phyloP scores from a whole-genome alignment of 2,329 filamentous ascomycete genomes.

The Ambrosiella xylebori region DNA sequence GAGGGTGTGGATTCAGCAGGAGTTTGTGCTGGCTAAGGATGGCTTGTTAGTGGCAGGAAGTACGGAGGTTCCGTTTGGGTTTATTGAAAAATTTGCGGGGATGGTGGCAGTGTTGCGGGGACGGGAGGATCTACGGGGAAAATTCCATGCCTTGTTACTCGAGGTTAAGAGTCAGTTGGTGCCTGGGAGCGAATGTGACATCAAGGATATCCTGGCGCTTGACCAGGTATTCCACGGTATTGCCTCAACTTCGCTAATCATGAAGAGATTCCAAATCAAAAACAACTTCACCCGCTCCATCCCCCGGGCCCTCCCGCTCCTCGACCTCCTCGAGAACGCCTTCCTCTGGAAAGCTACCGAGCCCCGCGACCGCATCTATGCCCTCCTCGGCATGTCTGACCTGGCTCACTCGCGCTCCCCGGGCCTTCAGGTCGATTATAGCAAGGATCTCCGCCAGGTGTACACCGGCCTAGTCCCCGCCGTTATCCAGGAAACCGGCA shows the following conservation, averaged over 20 bases:
- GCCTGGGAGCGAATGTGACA: background rate
- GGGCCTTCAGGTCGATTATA: slow-evolving; percentile 3
- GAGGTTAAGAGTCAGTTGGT: background rate
- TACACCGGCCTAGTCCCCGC: background rate
- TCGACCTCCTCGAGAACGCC: slow-evolving; percentile 2
- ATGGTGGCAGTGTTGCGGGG: background rate
- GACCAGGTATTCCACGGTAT: background rate
- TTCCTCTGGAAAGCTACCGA: slow-evolving; percentile 13
- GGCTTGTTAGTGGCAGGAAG: background rate
- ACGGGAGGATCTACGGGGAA: background rate
- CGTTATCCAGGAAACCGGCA: background rate
- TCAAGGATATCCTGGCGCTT: background rate
- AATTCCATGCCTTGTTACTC: background rate
- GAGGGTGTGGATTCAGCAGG: slow-evolving; percentile 8
- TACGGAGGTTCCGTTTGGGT: background rate
- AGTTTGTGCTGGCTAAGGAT: slow-evolving; percentile 5
- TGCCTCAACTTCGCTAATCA: background rate
- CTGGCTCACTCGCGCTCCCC: background rate
- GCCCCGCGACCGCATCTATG: slow-evolving; percentile 16
- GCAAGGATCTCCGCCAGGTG: background rate
- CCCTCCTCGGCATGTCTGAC: slow-evolving; percentile 14
- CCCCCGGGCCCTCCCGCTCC: background rate
- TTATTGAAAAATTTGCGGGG: background rate
- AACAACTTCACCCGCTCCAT: background rate
- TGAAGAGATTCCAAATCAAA: background rate